Percentiles rank a stretch among this genome's conserved stretches.
Evolutionary conservation across 495 filamentous ascomycete species (phyloP).

Genomic region (Talaromyces liani): DNA sequence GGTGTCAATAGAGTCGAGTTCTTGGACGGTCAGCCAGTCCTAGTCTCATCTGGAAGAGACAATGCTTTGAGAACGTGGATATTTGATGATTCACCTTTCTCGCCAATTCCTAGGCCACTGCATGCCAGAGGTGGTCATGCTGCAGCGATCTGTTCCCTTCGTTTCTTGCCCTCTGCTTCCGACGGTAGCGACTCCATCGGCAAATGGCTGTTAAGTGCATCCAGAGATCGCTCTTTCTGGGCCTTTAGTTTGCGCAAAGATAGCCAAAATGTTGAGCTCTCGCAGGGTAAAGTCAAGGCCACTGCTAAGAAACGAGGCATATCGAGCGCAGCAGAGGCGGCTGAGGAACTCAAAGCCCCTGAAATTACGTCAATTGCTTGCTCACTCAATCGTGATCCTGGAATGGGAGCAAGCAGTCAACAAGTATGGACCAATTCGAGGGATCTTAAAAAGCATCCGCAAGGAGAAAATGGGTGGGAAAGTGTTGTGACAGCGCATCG

Average conservation of each 20-base stretch:
- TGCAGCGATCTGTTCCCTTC: conserved; percentile 67
- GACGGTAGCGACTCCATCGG: conserved; percentile 81
- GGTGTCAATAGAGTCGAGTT: conserved; percentile 80
- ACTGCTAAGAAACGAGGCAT: conserved; percentile 79
- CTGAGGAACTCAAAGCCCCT: conserved; percentile 75
- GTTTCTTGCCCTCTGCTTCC: conserved; percentile 76
- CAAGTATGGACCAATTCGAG: conserved; percentile 71
- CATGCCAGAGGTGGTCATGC: conserved; percentile 84
- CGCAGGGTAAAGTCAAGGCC: conserved; percentile 73
- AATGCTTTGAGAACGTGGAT: conserved; percentile 95
- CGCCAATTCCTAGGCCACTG: conserved; percentile 72
- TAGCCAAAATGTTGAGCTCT: conserved; percentile 87
- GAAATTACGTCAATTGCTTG: conserved; percentile 85
- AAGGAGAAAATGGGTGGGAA: conserved; percentile 84
- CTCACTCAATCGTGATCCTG: conserved; percentile 86
- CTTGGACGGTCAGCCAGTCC: conserved; percentile 79
- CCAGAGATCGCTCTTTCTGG: conserved; percentile 84
- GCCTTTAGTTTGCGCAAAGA: conserved; percentile 91
- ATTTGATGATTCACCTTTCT: conserved; percentile 82
- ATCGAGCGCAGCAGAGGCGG: conserved; percentile 32
- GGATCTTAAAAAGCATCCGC: conserved; percentile 35
- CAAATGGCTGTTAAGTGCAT: conserved; percentile 92
- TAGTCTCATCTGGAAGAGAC: conserved; percentile 84
- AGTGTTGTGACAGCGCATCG: conserved; percentile 92
- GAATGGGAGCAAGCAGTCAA: conserved; percentile 70